Conservation (phyloP, 495 filamentous ascomycete species). For the Tuber indicum region DNA sequence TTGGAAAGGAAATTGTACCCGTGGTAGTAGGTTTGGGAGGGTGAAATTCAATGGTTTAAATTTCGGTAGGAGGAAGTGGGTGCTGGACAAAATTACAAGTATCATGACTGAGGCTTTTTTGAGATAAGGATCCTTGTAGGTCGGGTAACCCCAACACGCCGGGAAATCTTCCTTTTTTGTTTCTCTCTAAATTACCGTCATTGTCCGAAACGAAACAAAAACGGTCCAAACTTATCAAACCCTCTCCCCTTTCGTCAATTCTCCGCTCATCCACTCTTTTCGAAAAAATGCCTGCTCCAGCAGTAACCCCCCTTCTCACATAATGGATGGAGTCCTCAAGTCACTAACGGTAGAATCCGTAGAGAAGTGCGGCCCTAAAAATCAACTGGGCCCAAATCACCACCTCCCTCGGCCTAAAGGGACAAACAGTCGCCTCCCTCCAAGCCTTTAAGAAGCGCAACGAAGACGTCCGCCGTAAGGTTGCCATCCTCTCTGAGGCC, state of each 20-base stretch:
- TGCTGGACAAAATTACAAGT: not conserved
- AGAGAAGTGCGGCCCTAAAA: constrained; percentile 98
- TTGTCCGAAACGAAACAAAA: constrained; percentile 4
- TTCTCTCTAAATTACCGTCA: constrained; percentile 6
- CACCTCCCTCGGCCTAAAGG: constrained; percentile 87
- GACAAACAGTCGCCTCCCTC: constrained; percentile 81
- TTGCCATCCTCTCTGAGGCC: constrained; percentile 68
- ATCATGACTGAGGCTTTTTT: not conserved
- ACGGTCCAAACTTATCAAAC: not conserved
- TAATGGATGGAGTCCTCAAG: not conserved
- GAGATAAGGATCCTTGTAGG: not conserved
- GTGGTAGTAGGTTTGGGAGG: not conserved
- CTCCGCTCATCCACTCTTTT: constrained; percentile 14
- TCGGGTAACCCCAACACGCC: not conserved
- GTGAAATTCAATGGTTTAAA: not conserved
- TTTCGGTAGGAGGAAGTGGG: not conserved
- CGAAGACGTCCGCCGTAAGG: constrained; percentile 93
- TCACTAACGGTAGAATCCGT: constrained; percentile 40
- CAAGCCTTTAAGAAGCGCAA: constrained; percentile 99
- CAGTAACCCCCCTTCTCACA: constrained; percentile 18
- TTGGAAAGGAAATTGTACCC: not conserved
- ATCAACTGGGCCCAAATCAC: constrained; percentile 95
- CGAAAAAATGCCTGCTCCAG: constrained; percentile 30
- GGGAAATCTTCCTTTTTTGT: not conserved
- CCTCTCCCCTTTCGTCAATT: constrained; percentile 1